Base-by-base conservation (phyloP, 169 alveolate genomes). In the Plasmodium fragile region DNA sequence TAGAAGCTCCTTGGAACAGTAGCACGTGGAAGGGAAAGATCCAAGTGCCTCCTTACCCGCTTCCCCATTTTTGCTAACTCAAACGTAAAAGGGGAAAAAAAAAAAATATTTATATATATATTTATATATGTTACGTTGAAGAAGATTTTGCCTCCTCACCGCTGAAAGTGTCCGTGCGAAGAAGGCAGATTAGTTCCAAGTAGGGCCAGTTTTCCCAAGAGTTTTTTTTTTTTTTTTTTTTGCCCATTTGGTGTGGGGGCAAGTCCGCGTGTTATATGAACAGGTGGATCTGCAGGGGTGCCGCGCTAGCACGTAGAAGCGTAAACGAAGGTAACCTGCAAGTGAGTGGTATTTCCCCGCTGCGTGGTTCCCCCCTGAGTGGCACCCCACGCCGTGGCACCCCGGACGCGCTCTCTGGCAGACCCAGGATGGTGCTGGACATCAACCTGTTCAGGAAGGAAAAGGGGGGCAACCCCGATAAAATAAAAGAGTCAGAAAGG, bases 371-470 rank as follows among this genome's bases (percentile, higher is more conserved):
- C 55, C 18, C 18, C 1, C 6, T 45, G 55, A 11, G 18, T 45
- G 5, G 0, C 2, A 11, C 0, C 18, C 55, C 18, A 8, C 28
- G 1, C 36, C 11, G 36, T 18, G n/a, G 0, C 34, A 18, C 34
- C 28, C 75, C 34, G 75, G 36, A 59, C 10, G 5, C 2, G 45
- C 5, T 39, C 2, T 39, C 45, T 1, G 4, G 0, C 10, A 41
- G 36, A 53, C 18, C 41, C 75, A 94, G 79, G 65, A 96, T 96
- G 97, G 97, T 96, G 28, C 69, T 96, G 36, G 97, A 95, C 92
- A 95, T 96, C 28, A 96, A 94, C 70, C 87, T 93, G 79, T 96
- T 96, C 92, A 41, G 97, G 32, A 92, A 92, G 91, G 94, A 92
- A 81, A 95, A 95, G 65, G 95, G 95, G 69, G 95, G 95, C 25